A percentile compares a stretch with the other conserved stretches of the same genome.
phyloP scores from a whole-genome alignment of 305 asterid genomes.

The Withania somnifera region DNA sequence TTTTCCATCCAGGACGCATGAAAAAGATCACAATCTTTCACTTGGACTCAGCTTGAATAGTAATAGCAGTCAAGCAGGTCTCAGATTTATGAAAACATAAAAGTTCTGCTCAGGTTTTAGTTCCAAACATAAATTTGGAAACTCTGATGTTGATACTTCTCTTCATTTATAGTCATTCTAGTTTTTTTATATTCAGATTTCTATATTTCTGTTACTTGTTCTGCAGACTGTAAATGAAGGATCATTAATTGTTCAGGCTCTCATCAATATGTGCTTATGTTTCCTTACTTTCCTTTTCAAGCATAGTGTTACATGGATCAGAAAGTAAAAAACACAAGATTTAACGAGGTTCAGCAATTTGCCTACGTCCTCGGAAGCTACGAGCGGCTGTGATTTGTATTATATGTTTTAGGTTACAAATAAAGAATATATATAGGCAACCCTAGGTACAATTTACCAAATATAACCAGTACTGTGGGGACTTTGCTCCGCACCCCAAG shows the following conservation, averaged over 20 bases:
- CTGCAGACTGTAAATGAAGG: not conserved
- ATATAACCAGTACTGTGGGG: too few relatives aligned
- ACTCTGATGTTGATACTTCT: conserved; percentile 9
- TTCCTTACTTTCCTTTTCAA: not conserved
- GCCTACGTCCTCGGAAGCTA: too few relatives aligned
- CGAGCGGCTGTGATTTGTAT: too few relatives aligned
- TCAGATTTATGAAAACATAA: not conserved
- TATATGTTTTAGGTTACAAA: too few relatives aligned
- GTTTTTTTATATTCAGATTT: not conserved
- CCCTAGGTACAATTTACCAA: too few relatives aligned
- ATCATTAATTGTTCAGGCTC: not conserved
- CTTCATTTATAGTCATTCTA: not conserved
- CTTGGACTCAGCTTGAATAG: conserved; percentile 4
- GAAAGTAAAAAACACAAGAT: too few relatives aligned
- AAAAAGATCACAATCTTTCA: not conserved
- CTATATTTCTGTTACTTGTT: not conserved
- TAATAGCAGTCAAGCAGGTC: not conserved
- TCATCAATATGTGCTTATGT: not conserved
- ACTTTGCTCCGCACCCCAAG: too few relatives aligned
- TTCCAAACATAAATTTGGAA: not conserved
- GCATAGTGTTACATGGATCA: too few relatives aligned
- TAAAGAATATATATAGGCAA: too few relatives aligned
- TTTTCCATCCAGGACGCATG: not conserved
- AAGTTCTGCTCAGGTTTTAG: not conserved
- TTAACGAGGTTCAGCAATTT: too few relatives aligned